Base-by-base conservation (phyloP, 139 green algal species). In the Diplosphaera chodatii region DNA sequence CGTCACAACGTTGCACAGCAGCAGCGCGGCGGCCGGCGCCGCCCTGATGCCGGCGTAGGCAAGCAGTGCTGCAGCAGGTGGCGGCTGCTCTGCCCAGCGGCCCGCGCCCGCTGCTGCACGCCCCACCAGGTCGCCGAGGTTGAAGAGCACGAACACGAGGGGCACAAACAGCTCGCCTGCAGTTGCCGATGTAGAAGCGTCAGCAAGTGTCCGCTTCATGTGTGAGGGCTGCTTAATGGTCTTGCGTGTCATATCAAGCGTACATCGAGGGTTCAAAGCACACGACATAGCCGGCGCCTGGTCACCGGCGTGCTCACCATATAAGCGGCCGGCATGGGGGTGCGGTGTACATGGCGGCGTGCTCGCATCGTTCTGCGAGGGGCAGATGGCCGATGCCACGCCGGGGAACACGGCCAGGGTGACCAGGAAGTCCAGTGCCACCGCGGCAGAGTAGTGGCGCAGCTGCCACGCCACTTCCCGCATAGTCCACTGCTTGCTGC, bases 371-470 rank as follows among this genome's bases (percentile, higher is more conserved):
- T 80, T 83, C 48, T 75, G 56, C 2, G 74, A 74, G 1, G 56
- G 67, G 70, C 78, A 84, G 55, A 84, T 81, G 74, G 78, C 73
- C 0, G 78, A 70, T 3, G 78, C 80, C 1, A 84, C 59, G 23
- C 69, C 70, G 25, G 78, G 78, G 55, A 78, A 84, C 1, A 81
- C 67, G 1, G 70, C 64, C 25, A 84, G 31, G 37, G 72, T 81
- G 31, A 63, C 68, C 1, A 31, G 40, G 67, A 80, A 80, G 10
- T 32, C 71, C 20, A 76, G 27, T 8, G 73, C 41, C 3, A 83
- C 71, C 56, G 55, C 41, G 0, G 74, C 8, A 1, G 65, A 63
- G 27, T 82, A 78, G 21, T 55, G 25, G 25, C 21, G 59, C 59
- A 65, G 59, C 59, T 18, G 25, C 2, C 6, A 4, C 6, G 28